Evolutionary conservation across 2,329 filamentous ascomycete species (phyloP), one percentile per base, ranked within the genome.

Genomic region (Colletotrichum cordylinicola): DNA sequence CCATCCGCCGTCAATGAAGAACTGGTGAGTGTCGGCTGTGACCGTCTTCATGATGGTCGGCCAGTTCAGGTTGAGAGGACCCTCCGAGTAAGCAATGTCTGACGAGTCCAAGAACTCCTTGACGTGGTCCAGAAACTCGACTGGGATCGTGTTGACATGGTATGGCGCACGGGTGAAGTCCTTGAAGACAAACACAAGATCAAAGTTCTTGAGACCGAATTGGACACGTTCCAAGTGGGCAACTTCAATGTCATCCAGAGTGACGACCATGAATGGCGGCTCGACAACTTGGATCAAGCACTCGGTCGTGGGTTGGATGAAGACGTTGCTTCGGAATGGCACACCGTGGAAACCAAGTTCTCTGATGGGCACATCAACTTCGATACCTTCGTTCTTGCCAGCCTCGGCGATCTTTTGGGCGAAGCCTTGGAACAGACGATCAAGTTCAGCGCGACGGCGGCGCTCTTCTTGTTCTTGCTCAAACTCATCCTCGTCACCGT

Each of bases 11-110:
- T 98, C 96, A 6, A 90, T 92, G 85, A 98, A 99, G 91, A 99
- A 99, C 80, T 94, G 92, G 83, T 99, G 96, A 3, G 97, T 95
- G 83, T 99, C 96, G 43, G 94, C 93, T 24, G 94, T 96, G 31
- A 99, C 96, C 0, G 97, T 99, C 90, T 99, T 99, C 96, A 99
- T 99, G 83, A 99, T 99, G 18, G 96, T 98, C 13, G 95, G 94
- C 97, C 97, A 99, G 89, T 98, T 98, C 73, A 99, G 90, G 87
- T 99, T 99, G 79, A 99, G 92, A 2, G 96, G 97, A 73, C 97
- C 97, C 85, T 99, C 98, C 15, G 93, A 94, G 88, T 93, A 98
- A 21, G 97, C 93, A 82, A 99, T 98, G 82, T 99, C 96, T 64
- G 97, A 96, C 2, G 94, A 96, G 85, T 99, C 96, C 12, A 99